Base-by-base conservation (phyloP, 2,329 filamentous ascomycete genomes). In the Rosellinia necatrix region DNA sequence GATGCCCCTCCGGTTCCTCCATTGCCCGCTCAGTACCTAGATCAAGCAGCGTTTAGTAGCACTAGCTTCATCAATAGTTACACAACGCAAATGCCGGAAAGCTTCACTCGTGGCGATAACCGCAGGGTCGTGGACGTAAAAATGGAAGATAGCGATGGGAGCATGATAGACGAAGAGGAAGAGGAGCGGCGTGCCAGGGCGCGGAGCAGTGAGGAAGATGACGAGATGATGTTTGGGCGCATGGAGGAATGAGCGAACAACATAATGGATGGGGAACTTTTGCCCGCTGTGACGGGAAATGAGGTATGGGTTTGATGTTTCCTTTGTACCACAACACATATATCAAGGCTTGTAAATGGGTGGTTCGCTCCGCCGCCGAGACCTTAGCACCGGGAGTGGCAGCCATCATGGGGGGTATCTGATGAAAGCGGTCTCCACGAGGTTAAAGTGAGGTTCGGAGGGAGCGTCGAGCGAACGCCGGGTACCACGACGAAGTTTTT, bases 211-310 rank as follows among this genome's bases (percentile, higher is more conserved):
- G 90, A 96, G 66, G 92, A 96, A 66, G 92, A 96, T 61, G 93
- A 97, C 64, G 92, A 97, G 64, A 92, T 92, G 70, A 89, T 97
- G 67, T 99, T 99, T 78, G 92, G 92, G 54, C 85, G 86, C 65
- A 97, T 97, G 93, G 94, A 99, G 75, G 91, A 96, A 74, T 94
- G 80, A 76, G 62, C 60, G 35, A 53, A 13, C 52, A 29, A 47
- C 40, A 46, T 48, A 46, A 40, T 40, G 34, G 61, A 61, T 61
- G 51, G 50, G 52, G 64, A 34, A 47, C 19, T 53, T 52, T 43
- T 46, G 54, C 24, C 43, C 59, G 10, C 53, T 42, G 52, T 47
- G 57, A 63, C 47, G 57, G 56, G 64, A 65, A 64, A 70, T 69
- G 67, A 71, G 66, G 67, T 67, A 71, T 66, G 70, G 61, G 66